These are phyloP conservation scores for Metschnikowia dekortorum DNA, from an alignment of 805 yeast species.

Conservation along the genomic window DNA sequence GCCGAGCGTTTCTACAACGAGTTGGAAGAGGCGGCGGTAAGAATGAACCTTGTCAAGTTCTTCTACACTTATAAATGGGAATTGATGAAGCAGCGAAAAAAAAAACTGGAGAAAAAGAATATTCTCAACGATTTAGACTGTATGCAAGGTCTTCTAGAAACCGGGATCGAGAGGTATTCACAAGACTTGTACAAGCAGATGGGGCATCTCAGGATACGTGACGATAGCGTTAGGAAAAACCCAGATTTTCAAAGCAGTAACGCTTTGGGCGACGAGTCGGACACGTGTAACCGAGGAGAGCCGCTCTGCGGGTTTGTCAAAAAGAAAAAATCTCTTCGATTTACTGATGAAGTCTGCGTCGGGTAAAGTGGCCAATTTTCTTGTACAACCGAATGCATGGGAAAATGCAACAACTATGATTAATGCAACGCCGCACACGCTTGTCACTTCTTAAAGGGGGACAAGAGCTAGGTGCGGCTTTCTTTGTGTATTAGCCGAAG, in stretches of 20 bases:
- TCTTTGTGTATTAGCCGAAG: neutral
- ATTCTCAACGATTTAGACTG: constrained; percentile 1
- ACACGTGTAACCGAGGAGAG: neutral
- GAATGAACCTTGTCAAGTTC: constrained; percentile 12
- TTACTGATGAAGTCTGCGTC: constrained; percentile 3
- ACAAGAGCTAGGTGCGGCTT: neutral
- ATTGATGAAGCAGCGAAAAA: constrained; percentile 1
- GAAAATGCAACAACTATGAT: neutral
- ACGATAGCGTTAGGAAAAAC: neutral
- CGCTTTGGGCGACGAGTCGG: neutral
- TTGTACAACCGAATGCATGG: neutral
- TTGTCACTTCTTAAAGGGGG: neutral
- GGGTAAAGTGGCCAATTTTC: neutral
- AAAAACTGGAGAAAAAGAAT: neutral
- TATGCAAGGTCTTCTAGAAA: neutral
- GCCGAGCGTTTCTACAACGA: constrained; percentile 2
- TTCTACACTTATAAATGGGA: constrained; percentile 7
- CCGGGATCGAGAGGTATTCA: neutral
- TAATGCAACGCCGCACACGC: neutral
- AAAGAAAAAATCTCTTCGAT: constrained; percentile 1
- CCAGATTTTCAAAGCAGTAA: neutral
- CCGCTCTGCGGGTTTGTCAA: neutral
- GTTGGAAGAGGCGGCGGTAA: constrained; percentile 11
- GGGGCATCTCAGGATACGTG: neutral
- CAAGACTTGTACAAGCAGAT: neutral